Base-by-base conservation (phyloP, 106 monocot species). In the Dioscorea dumetorum region DNA sequence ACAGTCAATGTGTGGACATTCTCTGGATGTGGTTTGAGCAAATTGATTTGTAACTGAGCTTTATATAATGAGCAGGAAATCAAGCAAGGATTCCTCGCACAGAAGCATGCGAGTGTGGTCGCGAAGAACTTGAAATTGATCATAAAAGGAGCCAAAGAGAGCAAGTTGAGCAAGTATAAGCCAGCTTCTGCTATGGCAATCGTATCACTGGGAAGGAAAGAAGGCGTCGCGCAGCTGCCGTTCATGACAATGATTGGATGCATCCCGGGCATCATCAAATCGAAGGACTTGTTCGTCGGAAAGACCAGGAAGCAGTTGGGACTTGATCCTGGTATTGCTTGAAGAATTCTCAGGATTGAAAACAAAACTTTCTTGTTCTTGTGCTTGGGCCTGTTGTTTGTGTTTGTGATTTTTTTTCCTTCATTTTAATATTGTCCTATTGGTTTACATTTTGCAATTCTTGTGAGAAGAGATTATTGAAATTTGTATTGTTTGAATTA, bases 51-150 rank as follows among this genome's bases (percentile, higher is more conserved):
- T 41, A 41, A 41, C 41, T 41, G 41, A 12, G 14, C 14, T 28
- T 14, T 28, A 13, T 28, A 33, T 61, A 1, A 17, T 34, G 3
- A 18, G 18, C 67, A 77, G 81, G 82, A 82, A 60, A 62, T 74
- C 6, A 82, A 82, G 50, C 82, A 74, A 41, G 74, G 77, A 3
- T 66, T 61, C 20, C 48, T 33, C 0, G 82, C 77, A 61, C 74
- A 74, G 17, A 64, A 50, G 24, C 77, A 82, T 22, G 77, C 77
- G 3, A 24, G 53, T 4, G 33, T 78, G 24, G 62, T 64, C 10
- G 70, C 66, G 2, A 82, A 82, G 69, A 82, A 71, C 73, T 33
- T 78, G 53, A 82, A 82, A 69, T 23, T 70, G 21, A 49, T 81
- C 18, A 15, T 66, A 24, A 81, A 69, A 33, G 81, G 81, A 69